Evolutionary conservation across 148 eudicot genomes (phyloP), one percentile per base, ranked within the genome.

Genomic region (Pharnaceum exiguum): DNA sequence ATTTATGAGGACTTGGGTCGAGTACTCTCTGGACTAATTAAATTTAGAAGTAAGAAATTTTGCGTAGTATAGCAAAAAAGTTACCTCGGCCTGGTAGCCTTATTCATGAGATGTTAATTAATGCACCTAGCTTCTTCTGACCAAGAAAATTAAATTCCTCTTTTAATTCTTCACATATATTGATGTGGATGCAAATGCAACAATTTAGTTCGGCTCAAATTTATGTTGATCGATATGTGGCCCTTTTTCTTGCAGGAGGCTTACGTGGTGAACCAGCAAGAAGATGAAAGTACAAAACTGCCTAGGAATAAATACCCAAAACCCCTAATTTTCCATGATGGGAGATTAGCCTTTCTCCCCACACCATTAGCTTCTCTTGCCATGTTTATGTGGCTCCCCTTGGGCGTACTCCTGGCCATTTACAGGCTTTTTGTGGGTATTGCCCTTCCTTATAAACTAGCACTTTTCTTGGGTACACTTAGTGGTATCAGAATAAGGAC

Each of bases 251-350:
- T 69, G 50, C 82, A 90, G 97, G 97, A 90, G 70, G 75, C 79
- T 22, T 90, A 76, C 71, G 78, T 82, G 57, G 84, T 90, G 57
- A 77, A 46, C 74, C 77, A 57, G 30, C 87, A 87, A 67, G 81
- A 73, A 63, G 68, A 54, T 62, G 67, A 43, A n/a, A 21, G 22
- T 17, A 46, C 76, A 32, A 52, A 54, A 21, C 68, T 91, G 78
- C 86, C 97, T 57, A 78, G 86, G 38, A 75, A 73, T 2, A 80
- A 52, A 55, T 91, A 91, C 70, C 96, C 96, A 51, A 91, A 87
- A 50, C 96, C 90, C 15, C 57, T 91, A 5, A 77, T 91, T 0
- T 91, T 91, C 48, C 97, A 91, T 71, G 96, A 91, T 65, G 96
- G 97, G 3, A 79, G 97, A 49, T 75, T 91, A 30, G 97, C 94